Base-by-base conservation (phyloP, 2,329 filamentous ascomycete genomes). In the Xylariaceae sp. region DNA sequence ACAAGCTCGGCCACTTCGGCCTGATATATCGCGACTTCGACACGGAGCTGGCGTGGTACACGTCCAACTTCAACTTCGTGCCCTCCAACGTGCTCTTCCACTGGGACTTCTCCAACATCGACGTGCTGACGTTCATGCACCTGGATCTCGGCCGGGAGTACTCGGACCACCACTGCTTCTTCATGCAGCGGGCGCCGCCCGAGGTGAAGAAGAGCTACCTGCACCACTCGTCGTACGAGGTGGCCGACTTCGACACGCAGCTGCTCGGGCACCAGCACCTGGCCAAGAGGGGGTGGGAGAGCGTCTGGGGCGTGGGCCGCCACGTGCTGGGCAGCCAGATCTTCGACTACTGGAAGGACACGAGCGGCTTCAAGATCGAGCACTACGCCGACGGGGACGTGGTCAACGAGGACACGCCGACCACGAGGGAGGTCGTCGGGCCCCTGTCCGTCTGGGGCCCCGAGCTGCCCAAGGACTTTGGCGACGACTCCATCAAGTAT, bases 371-470 rank as follows among this genome's bases (percentile, higher is more conserved):
- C 38, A 45, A 47, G 75, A 76, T 50, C 74, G 68, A 73, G 50
- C 70, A 74, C 48, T 77, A 77, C 48, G 65, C 70, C 2, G 72
- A 77, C 55, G 72, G 73, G 1, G 73, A 77, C 55, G 38, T 74
- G 35, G 70, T 75, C 1, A 73, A 73, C 44, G 55, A 63, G 31
- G 56, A 69, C 23, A 45, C 37, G 16, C 33, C 29, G 8, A 41
- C 25, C 18, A 70, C 65, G 18, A 39, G 43, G 13, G 42, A 45
- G 26, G 35, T 42, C 5, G 42, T 38, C 5, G 44, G 45, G 2
- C 42, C 44, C 17, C 21, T 48, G 10, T 41, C 42, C 2, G 18
- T 48, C 12, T 48, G 45, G 45, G 45, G 45, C 3, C 45, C 45
- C 4, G 40, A 45, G 23, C 27, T 46, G 28, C 43, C 43, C 9